Evolutionary conservation across 2,329 filamentous ascomycete species (phyloP).

Genomic region (Ceratocystis colombiana): DNA sequence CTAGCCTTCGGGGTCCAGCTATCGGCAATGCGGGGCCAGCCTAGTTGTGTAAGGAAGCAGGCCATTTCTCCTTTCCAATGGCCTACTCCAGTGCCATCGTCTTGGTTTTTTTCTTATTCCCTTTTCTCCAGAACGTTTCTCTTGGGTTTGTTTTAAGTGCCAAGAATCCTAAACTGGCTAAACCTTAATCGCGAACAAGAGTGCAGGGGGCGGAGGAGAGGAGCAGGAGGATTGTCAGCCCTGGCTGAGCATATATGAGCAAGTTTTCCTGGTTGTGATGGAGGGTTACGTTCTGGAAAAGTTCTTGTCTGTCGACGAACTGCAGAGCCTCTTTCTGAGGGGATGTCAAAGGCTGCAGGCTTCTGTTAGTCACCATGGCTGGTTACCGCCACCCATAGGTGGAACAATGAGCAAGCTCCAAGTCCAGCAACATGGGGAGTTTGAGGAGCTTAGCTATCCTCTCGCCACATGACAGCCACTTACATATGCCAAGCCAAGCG

Average conservation of each 20-base stretch:
- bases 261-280: conserved; percentile 12
- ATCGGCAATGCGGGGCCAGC: neutral
- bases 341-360: too few species aligned
- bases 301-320: neutral
- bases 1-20: neutral
- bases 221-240: neutral
- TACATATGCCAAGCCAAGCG: too few species aligned
- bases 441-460: too few species aligned
- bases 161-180: conserved; percentile 2
- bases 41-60: neutral
- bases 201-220: neutral
- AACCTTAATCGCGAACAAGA: conserved; percentile 15
- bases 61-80: neutral
- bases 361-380: too few species aligned
- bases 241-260: conserved; percentile 20
- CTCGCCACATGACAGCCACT: too few species aligned
- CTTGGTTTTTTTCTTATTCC: neutral
- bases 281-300: conserved; percentile 5
- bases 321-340: neutral
- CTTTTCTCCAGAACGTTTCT: conserved; percentile 13
- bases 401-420: too few species aligned
- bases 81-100: neutral
- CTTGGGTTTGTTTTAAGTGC: conserved; percentile 2
- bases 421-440: too few species aligned
- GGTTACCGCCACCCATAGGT: too few species aligned